Evolutionary conservation across 371 early-diverging fungal genomes (phyloP).

Genomic region (Rhizopus stolonifer): DNA sequence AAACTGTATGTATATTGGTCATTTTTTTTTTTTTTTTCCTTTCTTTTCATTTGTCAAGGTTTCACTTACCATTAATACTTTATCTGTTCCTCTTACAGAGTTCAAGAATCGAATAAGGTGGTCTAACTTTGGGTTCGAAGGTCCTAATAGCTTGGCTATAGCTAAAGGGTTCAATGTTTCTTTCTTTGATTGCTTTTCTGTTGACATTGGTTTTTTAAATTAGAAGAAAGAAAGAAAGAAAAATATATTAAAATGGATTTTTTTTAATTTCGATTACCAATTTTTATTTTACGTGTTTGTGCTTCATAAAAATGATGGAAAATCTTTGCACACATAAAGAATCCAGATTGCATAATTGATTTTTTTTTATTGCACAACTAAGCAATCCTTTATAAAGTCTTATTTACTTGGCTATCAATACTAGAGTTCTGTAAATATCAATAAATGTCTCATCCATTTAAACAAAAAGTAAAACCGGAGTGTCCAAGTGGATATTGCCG

Average conservation of each 20-base stretch:
- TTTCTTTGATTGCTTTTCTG: conserved; percentile 12
- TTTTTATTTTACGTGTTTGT: not conserved
- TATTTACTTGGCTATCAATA: too few relatives aligned
- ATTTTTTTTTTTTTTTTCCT: not conserved
- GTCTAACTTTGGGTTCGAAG: conserved; percentile 62
- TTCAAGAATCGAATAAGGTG: conserved; percentile 74
- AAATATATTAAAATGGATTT: not conserved
- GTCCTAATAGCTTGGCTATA: conserved; percentile 46
- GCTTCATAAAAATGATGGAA: too few relatives aligned
- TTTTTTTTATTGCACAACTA: too few relatives aligned
- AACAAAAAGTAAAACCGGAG: too few relatives aligned
- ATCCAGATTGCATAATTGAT: too few relatives aligned
- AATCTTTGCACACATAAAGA: too few relatives aligned
- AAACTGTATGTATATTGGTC: conserved; percentile 53
- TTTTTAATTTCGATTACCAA: not conserved
- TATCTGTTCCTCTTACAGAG: conserved; percentile 88
- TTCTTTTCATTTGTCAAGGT: not conserved
- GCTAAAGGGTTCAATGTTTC: conserved; percentile 37
- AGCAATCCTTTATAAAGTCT: too few relatives aligned
- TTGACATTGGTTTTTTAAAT: conserved; percentile 7
- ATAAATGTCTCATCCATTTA: too few relatives aligned
- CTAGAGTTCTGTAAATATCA: too few relatives aligned
- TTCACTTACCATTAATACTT: conserved; percentile 90
- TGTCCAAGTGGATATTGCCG: too few relatives aligned
- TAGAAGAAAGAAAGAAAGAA: not conserved